Base-by-base conservation (phyloP, 2,329 filamentous ascomycete genomes). In the Thelonectria discophora region DNA sequence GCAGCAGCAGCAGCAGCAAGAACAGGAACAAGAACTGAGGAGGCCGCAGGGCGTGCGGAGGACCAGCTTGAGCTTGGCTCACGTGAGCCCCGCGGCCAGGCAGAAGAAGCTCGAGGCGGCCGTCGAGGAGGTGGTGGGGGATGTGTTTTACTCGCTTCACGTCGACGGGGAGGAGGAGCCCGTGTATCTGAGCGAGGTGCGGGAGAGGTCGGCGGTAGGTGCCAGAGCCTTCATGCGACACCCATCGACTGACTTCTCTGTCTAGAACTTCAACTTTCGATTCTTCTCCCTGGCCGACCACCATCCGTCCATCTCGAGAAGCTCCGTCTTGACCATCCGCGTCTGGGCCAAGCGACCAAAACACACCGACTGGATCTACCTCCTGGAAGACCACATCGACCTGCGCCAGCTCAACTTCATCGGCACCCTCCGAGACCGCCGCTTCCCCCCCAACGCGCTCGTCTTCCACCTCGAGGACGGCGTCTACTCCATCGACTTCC, bases 81-180 rank as follows among this genome's bases (percentile, higher is more conserved):
- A 79, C 45, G 76, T 77, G 13, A 84, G 72, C 49, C 82, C 83
- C 0, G 63, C 77, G 3, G 78, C 80, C 24, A 77, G 93, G 56
- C 93, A 97, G 80, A 88, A 88, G 76, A 90, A 88, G 73, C 80
- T 97, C 43, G 91, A 95, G 75, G 84, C 89, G 66, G 85, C 92
- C 8, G 86, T 91, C 27, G 87, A 88, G 54, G 86, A 83, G 69
- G 84, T 87, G 53, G 88, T 95, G 77, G 92, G 90, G n/a, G 91
- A 97, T 77, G 88, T 90, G 15, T 97, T 97, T 83, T 95, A 97
- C 76, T 91, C 92, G 3, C 74, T 97, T 53, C 94, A 97, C 75
- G 86, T 89, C 47, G 80, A 86, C 1, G 85, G 79, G 3, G 78
- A 87, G 53, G 77, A 83, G 48, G 89, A 92, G 15, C 93, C 94